Evolutionary conservation across 495 filamentous ascomycete genomes (phyloP).

Genomic region (Xylaria bambusicola): DNA sequence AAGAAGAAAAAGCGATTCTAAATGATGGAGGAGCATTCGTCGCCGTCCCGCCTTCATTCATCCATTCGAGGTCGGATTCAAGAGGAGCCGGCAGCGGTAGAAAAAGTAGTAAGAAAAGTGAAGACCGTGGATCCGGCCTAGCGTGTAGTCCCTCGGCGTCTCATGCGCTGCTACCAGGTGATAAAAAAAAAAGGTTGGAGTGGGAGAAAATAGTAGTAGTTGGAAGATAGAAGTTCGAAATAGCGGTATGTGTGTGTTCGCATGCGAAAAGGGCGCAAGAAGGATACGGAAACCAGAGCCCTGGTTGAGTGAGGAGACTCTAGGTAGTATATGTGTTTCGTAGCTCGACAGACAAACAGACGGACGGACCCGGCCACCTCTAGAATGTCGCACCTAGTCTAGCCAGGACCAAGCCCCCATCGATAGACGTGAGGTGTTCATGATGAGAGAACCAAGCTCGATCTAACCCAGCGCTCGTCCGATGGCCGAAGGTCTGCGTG

Average conservation of each 20-base stretch:
- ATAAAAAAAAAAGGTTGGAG: not conserved
- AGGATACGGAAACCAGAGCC: no score
- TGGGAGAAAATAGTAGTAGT: not conserved
- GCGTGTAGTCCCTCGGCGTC: not conserved
- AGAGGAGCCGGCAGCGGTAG: not conserved
- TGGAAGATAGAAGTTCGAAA: not conserved
- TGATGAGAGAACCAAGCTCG: not conserved
- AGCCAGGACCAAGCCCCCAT: not conserved
- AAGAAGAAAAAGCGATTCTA: constrained; percentile 7
- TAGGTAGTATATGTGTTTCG: no score
- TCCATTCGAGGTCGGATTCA: not conserved
- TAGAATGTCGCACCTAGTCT: not conserved
- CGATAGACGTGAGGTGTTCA: not conserved
- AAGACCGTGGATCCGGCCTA: not conserved
- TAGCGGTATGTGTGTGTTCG: not conserved
- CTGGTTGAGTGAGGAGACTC: no score
- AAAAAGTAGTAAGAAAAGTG: not conserved
- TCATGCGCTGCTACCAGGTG: not conserved
- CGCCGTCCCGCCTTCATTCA: not conserved
- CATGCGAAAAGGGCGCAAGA: not conserved
- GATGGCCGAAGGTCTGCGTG: constrained; percentile 39
- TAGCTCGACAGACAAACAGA: not conserved
- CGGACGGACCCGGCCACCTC: constrained; percentile 6
- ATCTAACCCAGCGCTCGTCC: constrained; percentile 46
- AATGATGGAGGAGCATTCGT: constrained; percentile 3